phyloP scores from a whole-genome alignment of 345 rosid genomes.

The Noccaea bulbosa region DNA sequence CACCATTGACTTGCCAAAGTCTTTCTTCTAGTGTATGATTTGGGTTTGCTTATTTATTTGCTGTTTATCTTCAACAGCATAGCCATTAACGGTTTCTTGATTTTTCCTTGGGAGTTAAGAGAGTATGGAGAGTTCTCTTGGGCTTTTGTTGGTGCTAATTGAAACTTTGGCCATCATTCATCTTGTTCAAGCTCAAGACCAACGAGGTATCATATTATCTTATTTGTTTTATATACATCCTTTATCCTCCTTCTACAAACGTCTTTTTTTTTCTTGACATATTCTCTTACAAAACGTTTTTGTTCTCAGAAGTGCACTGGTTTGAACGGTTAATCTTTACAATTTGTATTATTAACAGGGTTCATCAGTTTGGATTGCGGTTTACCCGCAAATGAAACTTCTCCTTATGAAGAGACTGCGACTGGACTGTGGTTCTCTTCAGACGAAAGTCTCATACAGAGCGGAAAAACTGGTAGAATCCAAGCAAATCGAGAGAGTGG shows the following conservation, averaged over 20 bases:
- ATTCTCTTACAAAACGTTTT: too few species aligned
- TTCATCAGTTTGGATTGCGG: slow-evolving; percentile 60
- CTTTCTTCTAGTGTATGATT: slow-evolving; percentile 10
- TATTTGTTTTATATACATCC: neutral
- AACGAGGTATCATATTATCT: slow-evolving; percentile 29
- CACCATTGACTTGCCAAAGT: slow-evolving; percentile 14
- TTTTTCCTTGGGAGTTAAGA: neutral
- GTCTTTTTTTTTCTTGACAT: neutral
- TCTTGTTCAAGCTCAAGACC: slow-evolving; percentile 38
- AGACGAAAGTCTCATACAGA: slow-evolving; percentile 34
- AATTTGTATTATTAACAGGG: slow-evolving; percentile 35
- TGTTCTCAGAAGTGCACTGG: neutral
- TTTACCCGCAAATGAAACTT: neutral
- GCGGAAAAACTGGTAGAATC: slow-evolving; percentile 27
- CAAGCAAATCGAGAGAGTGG: neutral
- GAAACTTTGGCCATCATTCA: slow-evolving; percentile 3
- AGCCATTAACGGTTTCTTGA: neutral
- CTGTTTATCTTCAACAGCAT: neutral
- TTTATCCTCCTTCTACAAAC: neutral
- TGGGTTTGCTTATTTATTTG: neutral
- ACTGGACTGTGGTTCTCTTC: slow-evolving; percentile 14
- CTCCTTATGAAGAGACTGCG: neutral
- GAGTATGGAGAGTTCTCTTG: slow-evolving; percentile 8
- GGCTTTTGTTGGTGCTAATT: neutral
- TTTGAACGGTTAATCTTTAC: neutral